Conservation (phyloP, 1,284 basidiomycete genomes). For the Chondrostereum purpureum region DNA sequence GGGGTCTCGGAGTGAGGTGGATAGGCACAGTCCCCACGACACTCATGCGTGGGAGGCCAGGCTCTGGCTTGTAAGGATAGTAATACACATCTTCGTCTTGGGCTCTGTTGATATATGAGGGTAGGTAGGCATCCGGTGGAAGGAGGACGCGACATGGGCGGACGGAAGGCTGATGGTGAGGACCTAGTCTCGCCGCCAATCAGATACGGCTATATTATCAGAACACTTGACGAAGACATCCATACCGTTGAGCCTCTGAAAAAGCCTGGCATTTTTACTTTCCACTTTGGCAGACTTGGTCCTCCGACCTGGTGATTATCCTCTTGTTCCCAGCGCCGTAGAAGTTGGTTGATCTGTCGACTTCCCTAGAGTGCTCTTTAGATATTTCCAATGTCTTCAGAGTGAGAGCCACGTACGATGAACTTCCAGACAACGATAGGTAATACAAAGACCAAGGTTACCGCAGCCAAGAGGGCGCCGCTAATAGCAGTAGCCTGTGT, state of each 20-base stretch:
- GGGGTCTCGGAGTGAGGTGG: too few relatives aligned
- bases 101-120: constrained; percentile 26
- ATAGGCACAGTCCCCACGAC: constrained; percentile 21
- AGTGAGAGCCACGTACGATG: constrained; percentile 25
- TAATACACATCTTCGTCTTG: constrained; percentile 19
- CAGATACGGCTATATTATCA: constrained; percentile 7
- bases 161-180: constrained; percentile 35
- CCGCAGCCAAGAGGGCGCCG: constrained; percentile 31
- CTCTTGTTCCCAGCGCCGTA: constrained; percentile 35
- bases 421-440: constrained; percentile 47
- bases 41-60: constrained; percentile 23
- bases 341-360: constrained; percentile 31
- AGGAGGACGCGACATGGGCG: constrained; percentile 25
- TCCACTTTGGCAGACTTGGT: constrained; percentile 36
- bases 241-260: constrained; percentile 34
- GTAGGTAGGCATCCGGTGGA: constrained; percentile 39
- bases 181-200: too few relatives aligned
- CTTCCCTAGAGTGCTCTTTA: constrained; percentile 32
- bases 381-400: background rate
- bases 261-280: constrained; percentile 35
- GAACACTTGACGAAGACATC: background rate
- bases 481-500: constrained; percentile 33
- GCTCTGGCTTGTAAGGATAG: constrained; percentile 21
- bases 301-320: constrained; percentile 28
- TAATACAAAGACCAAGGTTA: constrained; percentile 32